These are phyloP conservation scores for Phialophora chinensis DNA, from an alignment of 2,329 filamentous ascomycete genomes.

Conservation along the genomic window DNA sequence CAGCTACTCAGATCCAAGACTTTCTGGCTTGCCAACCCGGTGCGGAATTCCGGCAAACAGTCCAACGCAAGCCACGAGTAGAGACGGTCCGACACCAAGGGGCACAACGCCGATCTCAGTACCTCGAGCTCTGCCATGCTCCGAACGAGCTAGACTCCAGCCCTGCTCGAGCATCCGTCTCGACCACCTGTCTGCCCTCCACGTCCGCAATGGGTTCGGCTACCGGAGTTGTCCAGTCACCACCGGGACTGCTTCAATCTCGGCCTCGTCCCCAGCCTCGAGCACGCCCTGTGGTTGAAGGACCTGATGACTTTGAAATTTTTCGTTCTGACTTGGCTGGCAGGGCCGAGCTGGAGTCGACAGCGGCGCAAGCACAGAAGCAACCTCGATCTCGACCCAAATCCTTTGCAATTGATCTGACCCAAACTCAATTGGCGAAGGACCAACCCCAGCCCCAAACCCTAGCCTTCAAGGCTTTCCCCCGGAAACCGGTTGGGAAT, in stretches of 20 bases:
- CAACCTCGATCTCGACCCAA: not conserved
- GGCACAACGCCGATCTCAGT: not conserved
- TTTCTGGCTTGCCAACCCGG: constrained; percentile 10
- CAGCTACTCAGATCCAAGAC: constrained; percentile 13
- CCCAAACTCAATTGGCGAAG: not conserved
- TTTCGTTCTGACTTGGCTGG: constrained; percentile 5
- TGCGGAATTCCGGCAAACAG: constrained; percentile 5
- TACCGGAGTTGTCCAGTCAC: not conserved
- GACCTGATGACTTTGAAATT: constrained; percentile 22
- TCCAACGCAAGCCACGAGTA: not conserved
- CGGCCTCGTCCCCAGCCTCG: not conserved
- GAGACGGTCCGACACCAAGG: not conserved
- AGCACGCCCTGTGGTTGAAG: not conserved
- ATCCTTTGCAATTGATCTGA: constrained; percentile 12
- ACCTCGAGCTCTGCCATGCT: not conserved
- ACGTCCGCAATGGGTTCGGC: not conserved
- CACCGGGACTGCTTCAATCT: not conserved
- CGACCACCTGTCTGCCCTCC: not conserved
- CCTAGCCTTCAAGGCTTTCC: constrained; percentile 6
- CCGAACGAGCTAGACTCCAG: not conserved
- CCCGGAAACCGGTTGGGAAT: not conserved
- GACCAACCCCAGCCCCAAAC: not conserved
- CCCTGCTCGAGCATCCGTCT: not conserved
- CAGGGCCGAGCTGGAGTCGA: constrained; percentile 13
- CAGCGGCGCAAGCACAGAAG: not conserved